Conservation (phyloP, 805 yeast species). For the Metschnikowia cubensis region DNA sequence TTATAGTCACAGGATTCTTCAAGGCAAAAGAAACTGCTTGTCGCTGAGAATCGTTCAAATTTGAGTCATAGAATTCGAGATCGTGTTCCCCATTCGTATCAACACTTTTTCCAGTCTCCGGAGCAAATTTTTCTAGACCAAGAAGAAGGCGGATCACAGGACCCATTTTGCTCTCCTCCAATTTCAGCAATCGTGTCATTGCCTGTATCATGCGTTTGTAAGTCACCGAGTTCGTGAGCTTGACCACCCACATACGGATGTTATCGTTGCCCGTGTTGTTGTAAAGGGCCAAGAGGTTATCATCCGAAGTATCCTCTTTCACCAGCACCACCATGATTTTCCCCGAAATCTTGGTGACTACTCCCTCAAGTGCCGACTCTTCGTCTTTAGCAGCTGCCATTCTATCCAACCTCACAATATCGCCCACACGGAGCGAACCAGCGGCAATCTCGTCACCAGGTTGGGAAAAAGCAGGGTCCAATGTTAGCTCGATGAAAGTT, state of each 20-base stretch:
- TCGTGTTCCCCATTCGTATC: conserved; percentile 2
- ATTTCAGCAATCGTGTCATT: conserved; percentile 58
- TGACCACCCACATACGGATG: conserved; percentile 60
- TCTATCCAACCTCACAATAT: conserved; percentile 61
- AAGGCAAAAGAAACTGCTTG: conserved; percentile 68
- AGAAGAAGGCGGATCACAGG: conserved; percentile 42
- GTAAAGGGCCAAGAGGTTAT: conserved; percentile 42
- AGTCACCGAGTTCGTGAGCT: conserved; percentile 64
- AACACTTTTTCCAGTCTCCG: conserved; percentile 1
- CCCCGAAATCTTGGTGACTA: conserved; percentile 52
- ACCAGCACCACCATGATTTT: conserved; percentile 54
- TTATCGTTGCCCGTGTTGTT: conserved; percentile 38
- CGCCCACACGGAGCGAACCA: conserved; percentile 68
- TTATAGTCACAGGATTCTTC: conserved; percentile 51
- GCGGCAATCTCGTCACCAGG: conserved; percentile 31
- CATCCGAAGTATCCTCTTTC: conserved; percentile 48
- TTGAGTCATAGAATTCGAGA: conserved; percentile 34
- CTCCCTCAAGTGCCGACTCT: conserved; percentile 50
- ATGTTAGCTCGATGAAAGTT: conserved; percentile 56
- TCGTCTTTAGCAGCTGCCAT: conserved; percentile 29
- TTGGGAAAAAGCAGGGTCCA: conserved; percentile 46
- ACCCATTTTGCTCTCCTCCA: conserved; percentile 31
- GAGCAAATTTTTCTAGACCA: conserved; percentile 38
- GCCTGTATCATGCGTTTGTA: conserved; percentile 77
- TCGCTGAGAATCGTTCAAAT: conserved; percentile 66